phyloP scores from a whole-genome alignment of 495 filamentous ascomycete genomes.

The Trichoderma virens region DNA sequence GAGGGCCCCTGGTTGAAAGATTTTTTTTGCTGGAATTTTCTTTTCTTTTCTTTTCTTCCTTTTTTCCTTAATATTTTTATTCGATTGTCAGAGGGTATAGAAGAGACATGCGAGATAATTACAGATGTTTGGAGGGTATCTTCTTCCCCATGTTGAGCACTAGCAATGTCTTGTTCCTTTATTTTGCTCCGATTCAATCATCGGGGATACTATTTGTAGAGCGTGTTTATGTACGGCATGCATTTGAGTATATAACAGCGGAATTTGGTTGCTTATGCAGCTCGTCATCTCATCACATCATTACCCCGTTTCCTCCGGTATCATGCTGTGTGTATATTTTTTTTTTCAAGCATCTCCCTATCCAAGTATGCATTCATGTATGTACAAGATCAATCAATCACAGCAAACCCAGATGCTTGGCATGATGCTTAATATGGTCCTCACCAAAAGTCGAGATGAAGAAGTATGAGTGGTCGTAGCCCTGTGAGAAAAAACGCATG shows the following conservation, averaged over 20 bases:
- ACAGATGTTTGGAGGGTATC: no score
- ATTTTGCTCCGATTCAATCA: no score
- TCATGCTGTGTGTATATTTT: no score
- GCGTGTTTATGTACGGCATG: background rate
- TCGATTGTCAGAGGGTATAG: background rate
- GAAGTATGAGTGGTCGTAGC: slow-evolving; percentile 95
- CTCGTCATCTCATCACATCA: background rate
- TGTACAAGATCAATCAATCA: no score
- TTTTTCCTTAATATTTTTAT: no score
- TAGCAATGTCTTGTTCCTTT: background rate
- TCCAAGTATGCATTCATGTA: no score
- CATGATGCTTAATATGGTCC: slow-evolving; percentile 86
- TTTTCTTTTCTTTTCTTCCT: background rate
- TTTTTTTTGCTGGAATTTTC: background rate
- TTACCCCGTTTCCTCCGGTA: background rate
- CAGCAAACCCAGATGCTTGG: slow-evolving; percentile 56
- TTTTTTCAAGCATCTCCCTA: no score
- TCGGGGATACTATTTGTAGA: background rate
- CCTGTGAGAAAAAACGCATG: no score
- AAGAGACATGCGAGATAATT: background rate
- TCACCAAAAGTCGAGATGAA: slow-evolving; percentile 84
- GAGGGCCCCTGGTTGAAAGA: background rate
- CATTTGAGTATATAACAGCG: background rate
- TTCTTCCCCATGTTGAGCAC: background rate
- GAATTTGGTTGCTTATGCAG: background rate